Percentiles rank a stretch among this genome's conserved stretches.
These are phyloP conservation scores for Syzygium aromaticum DNA, from an alignment of 345 rosid species.

Conservation along the genomic window DNA sequence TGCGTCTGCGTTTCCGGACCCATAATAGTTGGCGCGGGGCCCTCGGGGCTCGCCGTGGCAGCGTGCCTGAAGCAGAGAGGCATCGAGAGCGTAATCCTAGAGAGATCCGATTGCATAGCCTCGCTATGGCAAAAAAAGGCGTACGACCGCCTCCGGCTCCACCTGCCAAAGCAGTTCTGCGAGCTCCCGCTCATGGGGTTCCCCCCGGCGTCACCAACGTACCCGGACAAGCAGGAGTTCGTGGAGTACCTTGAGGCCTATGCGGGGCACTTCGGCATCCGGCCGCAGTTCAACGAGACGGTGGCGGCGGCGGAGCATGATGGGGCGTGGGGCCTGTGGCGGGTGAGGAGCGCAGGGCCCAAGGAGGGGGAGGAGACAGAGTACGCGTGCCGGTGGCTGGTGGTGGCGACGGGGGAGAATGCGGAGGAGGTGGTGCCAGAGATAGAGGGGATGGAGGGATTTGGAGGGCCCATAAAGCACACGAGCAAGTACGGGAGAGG, in stretches of 20 bases:
- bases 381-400: conserved; percentile 61
- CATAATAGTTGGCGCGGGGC: conserved; percentile 75
- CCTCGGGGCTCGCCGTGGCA: conserved; percentile 70
- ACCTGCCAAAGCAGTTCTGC: conserved; percentile 73
- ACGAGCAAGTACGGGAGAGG: conserved; percentile 66
- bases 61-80: conserved; percentile 53
- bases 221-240: conserved; percentile 73
- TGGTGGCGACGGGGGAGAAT: conserved; percentile 95
- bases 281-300: conserved; percentile 44
- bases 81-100: conserved; percentile 41
- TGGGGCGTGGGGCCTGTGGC: conserved; percentile 34
- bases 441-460: conserved; percentile 58
- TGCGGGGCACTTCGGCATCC: conserved; percentile 24
- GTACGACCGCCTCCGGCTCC: conserved; percentile 73
- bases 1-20: conserved; percentile 30
- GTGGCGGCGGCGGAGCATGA: conserved; percentile 53
- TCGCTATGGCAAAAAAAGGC: conserved; percentile 78
- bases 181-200: conserved; percentile 71
- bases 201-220: conserved; percentile 46
- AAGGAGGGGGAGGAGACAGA: conserved; percentile 17
- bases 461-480: conserved; percentile 50
- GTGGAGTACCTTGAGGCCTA: conserved; percentile 52
- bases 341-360: conserved; percentile 32
- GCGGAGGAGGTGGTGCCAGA: conserved; percentile 70
- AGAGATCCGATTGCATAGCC: conserved; percentile 66